Base-by-base conservation (phyloP, 1,139 yeast genomes). In the Pneumocystis jirovecii region DNA sequence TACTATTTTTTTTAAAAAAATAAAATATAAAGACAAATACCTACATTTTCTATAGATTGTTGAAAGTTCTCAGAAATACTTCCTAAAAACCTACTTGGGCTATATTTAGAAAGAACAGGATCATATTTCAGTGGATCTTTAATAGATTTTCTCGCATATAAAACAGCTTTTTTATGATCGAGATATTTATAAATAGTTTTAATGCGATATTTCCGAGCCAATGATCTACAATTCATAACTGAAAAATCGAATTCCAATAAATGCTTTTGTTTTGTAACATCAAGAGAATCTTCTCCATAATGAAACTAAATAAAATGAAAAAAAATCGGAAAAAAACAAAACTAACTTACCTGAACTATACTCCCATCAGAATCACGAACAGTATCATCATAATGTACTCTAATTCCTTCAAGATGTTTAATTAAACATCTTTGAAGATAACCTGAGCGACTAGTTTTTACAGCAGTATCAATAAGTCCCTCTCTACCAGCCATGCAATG, bases 401-500 rank as follows among this genome's bases (percentile, higher is more conserved):
- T 96, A 50, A 95, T 96, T 80, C 98, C 98, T 77, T 95, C 99
- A 71, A 95, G 82, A 78, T 93, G 98, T 77, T 95, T 95, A 69
- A 96, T 93, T 78, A 95, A 83, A 83, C 98, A 95, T 80, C 99
- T 87, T 79, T 95, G 99, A 76, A 95, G 83, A 79, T 95, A 95
- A 75, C 99, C 99, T 66, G 98, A 91, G 79, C 97, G 87, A 35
- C 97, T 89, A 10, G 99, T 95, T 79, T 95, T 95, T 70, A 95
- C 98, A 65, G 99, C 98, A 67, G 99, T 95, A 82, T 95, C 99
- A 79, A 95, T 95, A 75, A 95, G 83, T 79, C 99, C 99, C 82
- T 95, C 99, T 81, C 99, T 87, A 77, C 99, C 99, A 67, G 99
- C 99, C 99, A 95, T 95, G 82, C 98, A 93, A 80, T 95, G 99